Evolutionary conservation across 2,329 filamentous ascomycete species (phyloP).

Genomic region (Colletotrichum viniferum): DNA sequence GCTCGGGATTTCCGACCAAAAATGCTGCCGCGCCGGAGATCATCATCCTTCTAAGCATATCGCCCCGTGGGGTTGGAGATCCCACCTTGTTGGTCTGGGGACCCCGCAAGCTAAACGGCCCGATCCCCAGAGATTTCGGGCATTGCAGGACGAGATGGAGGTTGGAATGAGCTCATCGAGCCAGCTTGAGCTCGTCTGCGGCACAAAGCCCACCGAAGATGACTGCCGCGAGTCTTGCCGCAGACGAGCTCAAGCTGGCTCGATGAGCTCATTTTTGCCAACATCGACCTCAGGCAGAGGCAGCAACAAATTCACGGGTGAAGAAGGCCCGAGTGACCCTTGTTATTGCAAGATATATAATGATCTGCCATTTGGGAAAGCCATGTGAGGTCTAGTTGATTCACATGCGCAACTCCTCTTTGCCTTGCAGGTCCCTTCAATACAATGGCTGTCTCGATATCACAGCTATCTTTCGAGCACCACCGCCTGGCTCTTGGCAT

Average conservation of each 20-base stretch:
- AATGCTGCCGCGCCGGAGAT: not conserved
- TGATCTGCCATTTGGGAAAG: not conserved
- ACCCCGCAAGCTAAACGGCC: constrained; percentile 4
- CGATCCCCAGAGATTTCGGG: constrained; percentile 1
- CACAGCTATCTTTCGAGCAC: constrained; percentile 45
- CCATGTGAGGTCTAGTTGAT: not conserved
- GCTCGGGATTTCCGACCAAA: not conserved
- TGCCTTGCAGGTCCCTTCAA: not conserved
- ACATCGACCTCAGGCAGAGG: not conserved
- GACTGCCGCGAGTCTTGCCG: not conserved
- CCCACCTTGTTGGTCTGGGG: not conserved
- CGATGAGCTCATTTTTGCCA: no score
- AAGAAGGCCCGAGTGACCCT: not conserved
- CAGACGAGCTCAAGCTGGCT: no score
- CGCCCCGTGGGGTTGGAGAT: not conserved
- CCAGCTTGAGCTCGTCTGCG: not conserved
- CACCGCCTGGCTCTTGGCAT: constrained; percentile 47
- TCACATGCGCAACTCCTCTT: not conserved
- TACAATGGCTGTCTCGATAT: constrained; percentile 42
- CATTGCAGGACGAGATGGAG: not conserved
- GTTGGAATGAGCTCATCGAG: not conserved
- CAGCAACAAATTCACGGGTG: not conserved
- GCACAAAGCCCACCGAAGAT: not conserved
- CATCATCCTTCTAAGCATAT: not conserved
- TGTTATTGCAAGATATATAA: not conserved